Base-by-base conservation (phyloP, 768 basidiomycete species). In the Krasilnikovozyma curviuscula region DNA sequence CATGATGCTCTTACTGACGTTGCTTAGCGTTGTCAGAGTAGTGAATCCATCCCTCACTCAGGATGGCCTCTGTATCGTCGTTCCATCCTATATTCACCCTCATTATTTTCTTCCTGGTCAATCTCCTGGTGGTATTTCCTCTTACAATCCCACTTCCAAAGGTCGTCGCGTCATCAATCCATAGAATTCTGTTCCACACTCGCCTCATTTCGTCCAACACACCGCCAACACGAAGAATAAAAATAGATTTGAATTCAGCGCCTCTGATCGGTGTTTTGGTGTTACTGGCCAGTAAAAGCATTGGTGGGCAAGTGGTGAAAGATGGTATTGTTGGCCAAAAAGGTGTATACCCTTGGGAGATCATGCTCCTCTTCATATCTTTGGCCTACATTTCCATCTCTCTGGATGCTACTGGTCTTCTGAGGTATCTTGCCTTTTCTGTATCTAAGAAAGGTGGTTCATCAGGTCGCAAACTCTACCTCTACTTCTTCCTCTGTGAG, bases 361-460 rank as follows among this genome's bases (percentile, higher is more conserved):
- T 97, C 54, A 74, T 97, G 62, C 83, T 84, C 23, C 67, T 97
- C 1, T 95, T 97, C 66, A 77, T 85, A 56, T 83, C 81, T 3
- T 70, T 93, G 41, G 69, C 88, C 0, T 95, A 95, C 65, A 79
- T 93, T 70, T 78, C 86, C 5, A 79, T 93, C 29, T 83, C 88
- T 0, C 71, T 95, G 34, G 91, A 95, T 58, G 73, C 79, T 7
- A 86, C 86, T 0, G 91, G 91, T 5, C 70, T 88, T 14, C 70
- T 97, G 4, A 76, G 81, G 42, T 79, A 81, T 13, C 76, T 86
- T 1, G 88, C 89, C 0, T 86, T 84, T 65, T 81, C 77, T 75
- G 84, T 93, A 55, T 78, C 78, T 54, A 79, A 81, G 53, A 74
- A 72, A 59, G 81, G 83, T 21, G 81, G 84, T 5, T 52, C 57